Evolutionary conservation across 495 filamentous ascomycete genomes (phyloP), one percentile per base, ranked within the genome.

Genomic region (Arthonia radiata): DNA sequence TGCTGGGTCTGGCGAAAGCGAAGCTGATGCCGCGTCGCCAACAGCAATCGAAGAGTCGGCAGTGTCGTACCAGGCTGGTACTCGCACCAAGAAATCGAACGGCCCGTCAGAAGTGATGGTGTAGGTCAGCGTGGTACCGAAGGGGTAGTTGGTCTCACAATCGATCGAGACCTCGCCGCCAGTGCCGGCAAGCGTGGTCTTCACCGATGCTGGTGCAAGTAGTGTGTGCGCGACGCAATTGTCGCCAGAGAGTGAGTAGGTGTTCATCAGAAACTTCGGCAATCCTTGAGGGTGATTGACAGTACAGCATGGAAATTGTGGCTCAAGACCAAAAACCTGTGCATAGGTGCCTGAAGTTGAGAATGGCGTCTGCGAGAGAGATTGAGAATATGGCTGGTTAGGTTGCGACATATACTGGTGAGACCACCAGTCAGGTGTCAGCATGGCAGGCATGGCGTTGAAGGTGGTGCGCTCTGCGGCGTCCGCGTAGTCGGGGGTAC

Each of bases 231-330:
- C 53, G 4, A 60, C 33, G 5, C 49, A 45, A 15, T 37, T 38
- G 13, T 41, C 35, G 9, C 39, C 39, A 5, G 43, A 32, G 9
- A 18, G 25, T 4, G 41, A 30, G 26, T 31, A 48, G 15, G 31
- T 30, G 10, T 25, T 34, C 4, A 41, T 31, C 4, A 64, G 43
- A 31, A 62, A 67, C 31, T 71, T 70, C 0, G 66, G 64, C 31
- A 54, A 58, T 0, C 57, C 64, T 38, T 70, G 63, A 0, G 56
- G 59, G 38, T 67, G 56, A 37, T 70, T 69, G 29, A 71, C 64
- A 2, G 64, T 67, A 39, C 66, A 70, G 47, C 66, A 69, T 4
- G 62, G 29, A 11, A 44, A 47, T 21, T 45, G 36, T 8, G 32
- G 31, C 24, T 44, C 54, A 19, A 59, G 38, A 6, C 59, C 57